These are phyloP conservation scores for Suhomyces kilbournensis DNA, from an alignment of 805 yeast genomes.

Conservation along the genomic window DNA sequence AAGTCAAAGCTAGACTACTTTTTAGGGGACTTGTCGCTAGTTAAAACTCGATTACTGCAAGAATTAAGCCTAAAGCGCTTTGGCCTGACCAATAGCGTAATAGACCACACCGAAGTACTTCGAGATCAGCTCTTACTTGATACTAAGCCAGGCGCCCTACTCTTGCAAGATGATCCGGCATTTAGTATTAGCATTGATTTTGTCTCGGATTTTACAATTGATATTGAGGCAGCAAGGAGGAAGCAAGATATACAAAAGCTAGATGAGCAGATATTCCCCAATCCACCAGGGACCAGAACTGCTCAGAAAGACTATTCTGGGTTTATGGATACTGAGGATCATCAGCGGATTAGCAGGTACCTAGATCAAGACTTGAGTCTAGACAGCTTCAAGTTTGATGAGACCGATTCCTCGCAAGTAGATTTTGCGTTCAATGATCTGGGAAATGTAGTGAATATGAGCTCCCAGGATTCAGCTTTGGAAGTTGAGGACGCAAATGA, in stretches of 20 bases:
- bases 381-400: not conserved
- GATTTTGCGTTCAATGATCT: constrained; percentile 22
- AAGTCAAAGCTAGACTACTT: constrained; percentile 48
- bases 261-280: constrained; percentile 14
- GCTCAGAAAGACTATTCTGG: not conserved
- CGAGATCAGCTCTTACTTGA: not conserved
- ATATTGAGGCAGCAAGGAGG: constrained; percentile 9
- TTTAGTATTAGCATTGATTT: constrained; percentile 27
- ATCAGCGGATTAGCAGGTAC: constrained; percentile 12
- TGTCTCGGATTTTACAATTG: constrained; percentile 9
- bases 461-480: not conserved
- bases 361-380: constrained; percentile 11
- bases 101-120: not conserved
- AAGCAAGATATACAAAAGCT: constrained; percentile 13
- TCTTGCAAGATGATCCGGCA: constrained; percentile 23
- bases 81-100: not conserved
- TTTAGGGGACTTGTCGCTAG: constrained; percentile 26
- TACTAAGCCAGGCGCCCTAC: not conserved
- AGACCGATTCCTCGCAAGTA: constrained; percentile 11
- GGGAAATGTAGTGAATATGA: constrained; percentile 11
- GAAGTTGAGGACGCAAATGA: not conserved
- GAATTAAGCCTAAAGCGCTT: not conserved
- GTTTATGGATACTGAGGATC: not conserved
- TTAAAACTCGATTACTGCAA: constrained; percentile 4
- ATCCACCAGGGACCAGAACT: not conserved